Evolutionary conservation across 2,329 filamentous ascomycete genomes (phyloP), one percentile per base, ranked within the genome.

Genomic region (Massarina eburnea): DNA sequence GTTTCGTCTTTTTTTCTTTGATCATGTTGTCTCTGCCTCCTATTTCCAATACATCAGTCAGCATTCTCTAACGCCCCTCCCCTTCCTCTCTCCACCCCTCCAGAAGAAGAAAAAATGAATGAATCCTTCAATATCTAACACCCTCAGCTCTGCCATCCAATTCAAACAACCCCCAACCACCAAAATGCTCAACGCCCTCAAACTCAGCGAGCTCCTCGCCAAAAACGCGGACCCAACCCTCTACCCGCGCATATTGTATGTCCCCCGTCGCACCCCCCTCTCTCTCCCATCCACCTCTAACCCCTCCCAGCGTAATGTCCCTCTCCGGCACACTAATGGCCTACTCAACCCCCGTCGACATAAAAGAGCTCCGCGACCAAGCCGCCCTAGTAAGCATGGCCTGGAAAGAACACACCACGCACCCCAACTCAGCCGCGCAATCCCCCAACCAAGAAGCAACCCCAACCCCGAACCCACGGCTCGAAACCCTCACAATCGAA

Each of bases 241-340:
- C 29, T 75, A 71, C 57, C 70, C 70, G 24, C 67, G 68, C 33
- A 73, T 72, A 65, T 73, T 70, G 64, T 70, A 58, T 42, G 48
- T 20, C 36, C 30, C 35, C 15, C 12, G 19, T 21, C 20, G 29
- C 30, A 8, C 18, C 18, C 18, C 26, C 15, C 20, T 35, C 14
- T 26, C 12, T 33, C 21, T 4, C 12, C 21, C 39, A 30, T 48
- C 54, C 47, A 58, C 49, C 32, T 54, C n/a, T n/a, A n/a, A n/a
- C n/a, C n/a, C n/a, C n/a, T 38, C 37, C 12, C 43, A 75, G 72
- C 50, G 61, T 78, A 43, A 79, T 77, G 72, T 77, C 76, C 22
- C 73, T 74, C 18, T 78, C 77, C 54, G 76, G 75, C 50, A 77
- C 74, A 2, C 59, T 79, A 17, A 64, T 79, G 40, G 75, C 76